These are phyloP conservation scores for Boletus tomentosulus DNA, from an alignment of 768 basidiomycete species.

Conservation along the genomic window DNA sequence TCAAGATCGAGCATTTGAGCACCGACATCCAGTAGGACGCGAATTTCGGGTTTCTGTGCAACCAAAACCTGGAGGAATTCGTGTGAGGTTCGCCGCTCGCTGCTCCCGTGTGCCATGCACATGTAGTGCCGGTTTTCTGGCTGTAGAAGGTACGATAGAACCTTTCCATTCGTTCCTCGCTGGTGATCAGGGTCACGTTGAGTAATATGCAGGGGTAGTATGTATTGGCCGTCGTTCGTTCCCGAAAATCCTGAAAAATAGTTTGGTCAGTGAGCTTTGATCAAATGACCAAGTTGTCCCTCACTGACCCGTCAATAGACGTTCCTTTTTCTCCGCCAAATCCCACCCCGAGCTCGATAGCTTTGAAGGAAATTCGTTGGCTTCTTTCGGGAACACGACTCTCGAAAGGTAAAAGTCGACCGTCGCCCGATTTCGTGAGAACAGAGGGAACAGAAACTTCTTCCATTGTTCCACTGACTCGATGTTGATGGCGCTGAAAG, in stretches of 20 bases:
- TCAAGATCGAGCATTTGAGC: conserved; percentile 49
- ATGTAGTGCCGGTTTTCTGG: conserved; percentile 19
- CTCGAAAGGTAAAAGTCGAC: conserved; percentile 44
- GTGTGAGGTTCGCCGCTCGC: conserved; percentile 8
- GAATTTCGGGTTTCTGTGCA: conserved; percentile 30
- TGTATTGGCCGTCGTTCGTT: conserved; percentile 36
- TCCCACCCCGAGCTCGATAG: conserved; percentile 17
- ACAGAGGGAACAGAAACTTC: conserved; percentile 29
- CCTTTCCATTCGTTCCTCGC: conserved; percentile 9
- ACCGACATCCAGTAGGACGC: conserved; percentile 48
- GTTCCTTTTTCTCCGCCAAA: background rate
- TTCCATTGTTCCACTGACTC: conserved; percentile 33
- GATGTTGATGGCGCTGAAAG: conserved; percentile 39
- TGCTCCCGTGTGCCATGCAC: background rate
- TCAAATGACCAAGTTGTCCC: background rate
- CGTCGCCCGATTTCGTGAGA: conserved; percentile 23
- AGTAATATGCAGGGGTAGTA: conserved; percentile 27
- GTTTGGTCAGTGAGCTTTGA: background rate
- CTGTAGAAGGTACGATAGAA: conserved; percentile 16
- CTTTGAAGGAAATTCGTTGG: conserved; percentile 19
- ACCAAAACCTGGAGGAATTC: conserved; percentile 31
- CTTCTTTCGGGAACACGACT: conserved; percentile 45
- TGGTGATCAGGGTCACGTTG: conserved; percentile 19
- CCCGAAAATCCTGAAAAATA: conserved; percentile 32
- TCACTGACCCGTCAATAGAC: background rate